Evolutionary conservation across 805 yeast species (phyloP), one percentile per base, ranked within the genome.

Genomic region (Yamadazyma kitorensis): DNA sequence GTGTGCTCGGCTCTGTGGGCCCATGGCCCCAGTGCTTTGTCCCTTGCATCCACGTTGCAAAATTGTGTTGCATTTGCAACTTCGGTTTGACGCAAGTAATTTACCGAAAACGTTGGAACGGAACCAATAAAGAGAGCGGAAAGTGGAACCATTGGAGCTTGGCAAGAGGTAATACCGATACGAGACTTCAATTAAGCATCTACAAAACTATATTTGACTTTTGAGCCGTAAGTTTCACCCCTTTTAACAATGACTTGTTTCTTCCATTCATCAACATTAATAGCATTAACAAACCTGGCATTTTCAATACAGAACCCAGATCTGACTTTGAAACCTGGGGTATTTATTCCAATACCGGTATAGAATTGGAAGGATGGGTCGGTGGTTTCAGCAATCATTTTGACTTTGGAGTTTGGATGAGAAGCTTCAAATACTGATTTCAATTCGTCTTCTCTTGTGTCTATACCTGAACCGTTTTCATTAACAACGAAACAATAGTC

Each of bases 311-410:
- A 78, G 54, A 80, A 71, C 3, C 85, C 86, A 34, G 70, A 53
- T 43, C 70, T 53, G 63, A 70, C 34, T 44, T 53, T 46, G 43
- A 52, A 53, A 8, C 57, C 66, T 14, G 59, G 55, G 22, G 66
- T 64, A 33, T 63, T 46, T 27, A 72, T 64, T 34, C 62, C 60
- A 45, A 73, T 79, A 15, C 83, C 84, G 19, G 85, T 78, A 55
- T 80, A 80, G 25, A 80, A 61, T 53, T 79, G 85, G 63, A 75
- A 78, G 2, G 78, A 60, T 5, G 86, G 87, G 39, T 80, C 87
- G 3, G 86, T 80, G 6, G 83, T 64, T 12, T 54, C 48, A 6
- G 73, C 70, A 14, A 55, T 54, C 24, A 80, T 48, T 29, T 60
- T 57, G 31, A 70, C 48, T 6, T 59, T 54, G 4, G 78, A 57